Evolutionary conservation across 305 asterid species (phyloP), one percentile per base, ranked within the genome.

Genomic region (Fraxinus greggii): DNA sequence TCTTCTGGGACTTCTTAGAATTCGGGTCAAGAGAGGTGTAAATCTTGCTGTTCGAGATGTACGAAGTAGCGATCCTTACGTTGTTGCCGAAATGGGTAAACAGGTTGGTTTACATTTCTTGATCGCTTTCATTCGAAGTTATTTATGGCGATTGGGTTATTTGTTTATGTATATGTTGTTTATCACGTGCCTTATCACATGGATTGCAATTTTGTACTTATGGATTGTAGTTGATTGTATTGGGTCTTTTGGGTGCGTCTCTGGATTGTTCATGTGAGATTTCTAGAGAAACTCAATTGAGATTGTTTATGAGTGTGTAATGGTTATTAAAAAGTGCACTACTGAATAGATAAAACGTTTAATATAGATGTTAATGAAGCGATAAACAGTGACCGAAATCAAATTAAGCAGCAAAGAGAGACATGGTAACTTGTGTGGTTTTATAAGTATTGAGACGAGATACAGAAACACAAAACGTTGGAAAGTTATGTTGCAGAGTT

Each of bases 21-120:
- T 95, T 51, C 87, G 97, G 56, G 84, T 95, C 7, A 92, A 93
- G 78, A 85, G 92, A 87, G 99, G 99, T 54, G 76, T 93, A n/a
- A 95, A 95, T 84, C 98, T 95, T 42, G 99, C 98, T 19, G 94
- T 95, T 83, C 97, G 99, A 21, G 99, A 95, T 84, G 94, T 95
- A 78, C 84, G 90, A 3, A 93, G 94, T 87, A 95, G 99, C 69
- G 99, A 95, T 91, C 99, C 99, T 35, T 95, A 95, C 75, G 90
- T 92, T 83, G 91, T 92, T 65, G 85, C 93, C 91, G 86, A 79
- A 83, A 85, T 91, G 92, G 98, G 94, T 21, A 88, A 80, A 84
- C 99, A 93, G 98, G 98, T 91, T 38, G 19, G 26, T 78, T 35
- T 45, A 21, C 69, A 59, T 21, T 76, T 10, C 38, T 8, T 7